phyloP scores from a whole-genome alignment of 208 protist genomes.

The Ichthyophonus hoferi region DNA sequence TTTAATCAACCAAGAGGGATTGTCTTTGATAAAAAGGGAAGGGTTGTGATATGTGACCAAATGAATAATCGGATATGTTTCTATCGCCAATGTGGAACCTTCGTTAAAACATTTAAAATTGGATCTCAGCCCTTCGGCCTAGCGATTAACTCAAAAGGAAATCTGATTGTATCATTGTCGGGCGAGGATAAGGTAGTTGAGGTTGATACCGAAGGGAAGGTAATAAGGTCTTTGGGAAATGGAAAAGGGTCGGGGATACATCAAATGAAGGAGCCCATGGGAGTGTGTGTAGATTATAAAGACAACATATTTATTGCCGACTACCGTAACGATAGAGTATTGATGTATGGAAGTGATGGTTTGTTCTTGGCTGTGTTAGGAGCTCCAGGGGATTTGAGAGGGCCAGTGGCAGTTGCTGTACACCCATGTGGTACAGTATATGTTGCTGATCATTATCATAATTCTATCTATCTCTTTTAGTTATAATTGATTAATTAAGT shows the following conservation, averaged over 20 bases:
- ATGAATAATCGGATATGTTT: background rate
- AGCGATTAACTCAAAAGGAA: background rate
- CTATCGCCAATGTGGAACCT: background rate
- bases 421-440: background rate
- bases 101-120: background rate
- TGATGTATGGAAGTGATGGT: background rate
- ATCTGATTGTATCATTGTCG: background rate
- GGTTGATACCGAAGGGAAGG: background rate
- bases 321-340: background rate
- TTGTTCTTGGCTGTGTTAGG: background rate
- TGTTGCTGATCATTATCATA: background rate
- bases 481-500: too few species aligned
- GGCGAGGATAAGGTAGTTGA: background rate
- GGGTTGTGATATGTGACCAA: background rate
- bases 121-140: background rate
- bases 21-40: background rate
- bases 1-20: background rate
- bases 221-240: background rate
- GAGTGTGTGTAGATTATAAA: background rate
- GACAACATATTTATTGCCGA: background rate
- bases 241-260: background rate
- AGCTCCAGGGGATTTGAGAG: background rate
- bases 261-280: background rate
- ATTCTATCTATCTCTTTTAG: background rate
- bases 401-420: background rate